Evolutionary conservation across 2,329 filamentous ascomycete species (phyloP).

Genomic region (Aspergillus floridensis): DNA sequence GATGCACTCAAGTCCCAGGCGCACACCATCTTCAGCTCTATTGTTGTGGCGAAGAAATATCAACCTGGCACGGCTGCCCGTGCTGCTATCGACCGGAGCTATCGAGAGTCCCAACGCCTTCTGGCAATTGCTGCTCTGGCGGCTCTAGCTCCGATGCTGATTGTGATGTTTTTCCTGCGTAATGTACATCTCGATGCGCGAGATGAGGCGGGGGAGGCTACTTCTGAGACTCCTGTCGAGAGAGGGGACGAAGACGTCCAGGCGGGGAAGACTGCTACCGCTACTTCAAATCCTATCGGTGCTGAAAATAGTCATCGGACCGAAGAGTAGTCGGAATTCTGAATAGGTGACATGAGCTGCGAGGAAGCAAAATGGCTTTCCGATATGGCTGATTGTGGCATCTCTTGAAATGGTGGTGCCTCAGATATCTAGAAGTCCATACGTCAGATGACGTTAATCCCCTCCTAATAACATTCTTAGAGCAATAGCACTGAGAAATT

Average conservation of each 20-base stretch:
- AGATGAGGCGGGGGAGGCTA: neutral
- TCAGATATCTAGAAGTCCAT: too few species aligned
- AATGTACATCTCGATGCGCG: constrained; percentile 20
- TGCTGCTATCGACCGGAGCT: constrained; percentile 21
- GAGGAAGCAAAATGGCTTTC: neutral
- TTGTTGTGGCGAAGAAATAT: constrained; percentile 19
- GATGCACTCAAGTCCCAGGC: constrained; percentile 19
- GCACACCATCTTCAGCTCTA: constrained; percentile 21
- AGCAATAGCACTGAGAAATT: too few species aligned
- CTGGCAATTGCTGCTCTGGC: constrained; percentile 19
- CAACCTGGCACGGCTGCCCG: constrained; percentile 12
- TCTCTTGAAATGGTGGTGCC: neutral
- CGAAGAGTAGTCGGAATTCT: neutral
- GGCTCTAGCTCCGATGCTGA: constrained; percentile 19
- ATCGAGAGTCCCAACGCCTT: constrained; percentile 21
- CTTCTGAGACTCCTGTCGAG: neutral
- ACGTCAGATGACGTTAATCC: too few species aligned
- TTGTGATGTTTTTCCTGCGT: constrained; percentile 24
- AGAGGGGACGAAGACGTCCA: neutral
- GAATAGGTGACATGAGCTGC: neutral
- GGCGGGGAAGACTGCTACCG: neutral
- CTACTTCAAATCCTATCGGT: neutral
- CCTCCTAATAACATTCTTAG: too few species aligned
- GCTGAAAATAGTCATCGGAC: neutral
- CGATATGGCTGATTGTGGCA: neutral